phyloP scores from a whole-genome alignment of 768 basidiomycete species.

The Kwoniella mangroviensis region DNA sequence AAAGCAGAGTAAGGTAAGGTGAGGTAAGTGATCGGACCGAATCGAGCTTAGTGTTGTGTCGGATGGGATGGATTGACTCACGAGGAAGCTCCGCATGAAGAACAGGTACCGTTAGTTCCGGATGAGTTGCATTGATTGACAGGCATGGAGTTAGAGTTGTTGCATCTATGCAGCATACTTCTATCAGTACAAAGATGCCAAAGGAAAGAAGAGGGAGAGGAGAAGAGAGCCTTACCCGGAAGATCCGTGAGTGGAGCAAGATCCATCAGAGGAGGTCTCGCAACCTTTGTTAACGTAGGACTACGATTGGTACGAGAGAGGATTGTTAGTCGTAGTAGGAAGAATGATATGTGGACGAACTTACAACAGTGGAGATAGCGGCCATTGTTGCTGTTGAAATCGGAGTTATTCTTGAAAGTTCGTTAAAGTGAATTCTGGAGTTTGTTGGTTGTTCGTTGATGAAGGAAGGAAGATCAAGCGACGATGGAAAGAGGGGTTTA shows the following conservation, averaged over 20 bases:
- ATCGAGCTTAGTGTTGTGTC: not conserved
- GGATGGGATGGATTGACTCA: constrained; percentile 7
- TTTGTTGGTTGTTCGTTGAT: not conserved
- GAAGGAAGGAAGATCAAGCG: not conserved
- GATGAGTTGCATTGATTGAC: constrained; percentile 37
- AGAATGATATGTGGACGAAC: not conserved
- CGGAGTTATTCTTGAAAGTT: constrained; percentile 4
- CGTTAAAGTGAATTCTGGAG: not conserved
- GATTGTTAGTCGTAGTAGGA: not conserved
- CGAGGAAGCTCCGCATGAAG: constrained; percentile 26
- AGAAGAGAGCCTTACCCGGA: constrained; percentile 8
- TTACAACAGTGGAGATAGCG: constrained; percentile 15
- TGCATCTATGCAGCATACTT: no score
- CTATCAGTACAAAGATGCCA: no score
- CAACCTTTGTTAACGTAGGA: constrained; percentile 20
- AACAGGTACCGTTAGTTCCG: constrained; percentile 31
- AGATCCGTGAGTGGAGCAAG: constrained; percentile 23
- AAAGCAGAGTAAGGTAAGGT: not conserved
- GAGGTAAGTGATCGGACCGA: not conserved
- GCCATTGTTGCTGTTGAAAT: constrained; percentile 8
- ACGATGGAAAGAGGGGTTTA: not conserved
- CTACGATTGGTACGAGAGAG: not conserved
- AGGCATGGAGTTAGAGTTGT: constrained; percentile 7
- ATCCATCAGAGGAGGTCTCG: constrained; percentile 22
- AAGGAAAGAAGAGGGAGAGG: not conserved